Evolutionary conservation across 148 eudicot species (phyloP), one percentile per base, ranked within the genome.

Genomic region (Amaranthus hypochondriacus): DNA sequence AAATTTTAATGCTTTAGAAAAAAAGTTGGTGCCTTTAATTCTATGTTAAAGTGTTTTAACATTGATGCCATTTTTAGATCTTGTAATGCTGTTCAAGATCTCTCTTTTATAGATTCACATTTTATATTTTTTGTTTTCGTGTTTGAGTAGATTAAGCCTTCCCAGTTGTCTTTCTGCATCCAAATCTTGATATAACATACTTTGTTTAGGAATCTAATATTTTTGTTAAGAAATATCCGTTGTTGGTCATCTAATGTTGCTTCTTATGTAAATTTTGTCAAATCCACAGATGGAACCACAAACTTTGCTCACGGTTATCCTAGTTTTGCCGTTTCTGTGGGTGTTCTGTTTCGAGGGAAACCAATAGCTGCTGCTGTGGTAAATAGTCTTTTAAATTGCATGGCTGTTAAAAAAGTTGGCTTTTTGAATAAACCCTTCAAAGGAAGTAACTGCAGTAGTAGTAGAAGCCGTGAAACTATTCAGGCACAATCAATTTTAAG

Each of bases 281-380:
- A 8, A 53, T 74, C 39, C 74, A 77, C 82, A 95, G 99, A 95
- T 84, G 99, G 99, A 68, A 95, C 99, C 15, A 95, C 99, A 65
- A 95, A 95, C 76, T 95, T 95, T 72, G 97, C 99, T 62, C 99
- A 95, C 82, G 81, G 97, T 67, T 95, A 95, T 85, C 99, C 99
- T 57, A 88, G 96, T 87, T 95, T 95, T 81, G 97, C 94, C 44
- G 97, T 95, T 76, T 95, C 97, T 76, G 89, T 95, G 67, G 99
- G 91, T 77, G 92, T 95, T 77, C 86, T 95, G 62, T 95, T 71
- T 76, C 86, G 84, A 78, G 99, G 99, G 75, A 92, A 81, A 77
- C 99, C 99, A 71, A 92, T 87, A 66, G 99, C 96, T 76, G 96
- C 96, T 75, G 83, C 91, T 73, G 99, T 95, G 97, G 99, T 95